Conservation (phyloP, 2,329 filamentous ascomycete species). For the Fulvia fulva region DNA sequence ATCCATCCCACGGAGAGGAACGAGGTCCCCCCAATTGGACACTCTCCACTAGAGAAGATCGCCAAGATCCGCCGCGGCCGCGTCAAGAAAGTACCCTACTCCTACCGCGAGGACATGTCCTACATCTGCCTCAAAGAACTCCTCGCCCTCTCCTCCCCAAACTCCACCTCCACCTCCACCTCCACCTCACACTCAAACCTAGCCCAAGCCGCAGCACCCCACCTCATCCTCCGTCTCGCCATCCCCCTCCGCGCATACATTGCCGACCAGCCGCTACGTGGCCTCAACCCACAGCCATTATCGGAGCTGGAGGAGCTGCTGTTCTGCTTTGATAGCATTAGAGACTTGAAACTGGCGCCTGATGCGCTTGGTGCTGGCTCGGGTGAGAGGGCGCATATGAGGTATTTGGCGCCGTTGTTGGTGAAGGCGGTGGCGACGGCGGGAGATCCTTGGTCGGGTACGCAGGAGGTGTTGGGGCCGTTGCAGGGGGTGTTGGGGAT, state of each 20-base stretch:
- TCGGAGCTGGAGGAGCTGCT: slow-evolving; percentile 75
- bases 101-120: slow-evolving; percentile 65
- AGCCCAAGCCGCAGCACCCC: slow-evolving; percentile 71
- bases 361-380: slow-evolving; percentile 27
- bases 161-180: no score
- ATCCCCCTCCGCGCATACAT: slow-evolving; percentile 80
- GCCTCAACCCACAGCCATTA: slow-evolving; percentile 81
- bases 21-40: slow-evolving; percentile 51
- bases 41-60: slow-evolving; percentile 58
- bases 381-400: slow-evolving; percentile 67
- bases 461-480: slow-evolving; percentile 46
- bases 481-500: slow-evolving; percentile 40
- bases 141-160: slow-evolving; percentile 42
- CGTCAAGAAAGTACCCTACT: slow-evolving; percentile 65
- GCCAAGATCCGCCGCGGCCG: slow-evolving; percentile 65
- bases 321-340: slow-evolving; percentile 64
- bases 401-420: slow-evolving; percentile 75
- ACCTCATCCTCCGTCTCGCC: slow-evolving; percentile 75
- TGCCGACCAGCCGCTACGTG: slow-evolving; percentile 84
- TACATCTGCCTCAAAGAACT: slow-evolving; percentile 80
- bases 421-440: slow-evolving; percentile 61
- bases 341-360: slow-evolving; percentile 64
- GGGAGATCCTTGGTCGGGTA: slow-evolving; percentile 54
- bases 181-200: no score
- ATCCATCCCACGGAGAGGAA: slow-evolving; percentile 62